Evolutionary conservation across 2,329 filamentous ascomycete genomes (phyloP).

Genomic region (Zalaria sp.): DNA sequence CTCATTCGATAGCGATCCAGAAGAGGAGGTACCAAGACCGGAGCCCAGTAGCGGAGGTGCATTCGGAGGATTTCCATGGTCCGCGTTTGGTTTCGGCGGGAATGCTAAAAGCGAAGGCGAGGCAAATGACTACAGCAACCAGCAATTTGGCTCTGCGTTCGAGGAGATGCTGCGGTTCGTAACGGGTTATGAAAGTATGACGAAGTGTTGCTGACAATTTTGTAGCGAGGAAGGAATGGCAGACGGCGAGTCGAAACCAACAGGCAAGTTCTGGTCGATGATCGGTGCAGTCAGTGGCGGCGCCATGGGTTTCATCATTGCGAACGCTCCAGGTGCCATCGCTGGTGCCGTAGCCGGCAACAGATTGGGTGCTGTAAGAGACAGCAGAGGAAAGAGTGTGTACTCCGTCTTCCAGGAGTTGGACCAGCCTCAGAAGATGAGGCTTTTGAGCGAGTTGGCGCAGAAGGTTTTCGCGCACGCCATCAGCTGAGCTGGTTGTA

Average conservation of each 20-base stretch:
- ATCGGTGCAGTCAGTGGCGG: slow-evolving; percentile 77
- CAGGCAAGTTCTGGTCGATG: slow-evolving; percentile 71
- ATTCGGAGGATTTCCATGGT: slow-evolving; percentile 59
- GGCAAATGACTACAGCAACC: slow-evolving; percentile 41
- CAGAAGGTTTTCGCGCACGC: slow-evolving; percentile 75
- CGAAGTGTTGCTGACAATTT: background rate
- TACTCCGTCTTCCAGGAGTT: slow-evolving; percentile 85
- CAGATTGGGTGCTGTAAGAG: slow-evolving; percentile 73
- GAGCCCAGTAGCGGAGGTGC: slow-evolving; percentile 7
- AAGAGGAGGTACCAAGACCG: slow-evolving; percentile 34
- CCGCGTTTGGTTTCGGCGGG: slow-evolving; percentile 47
- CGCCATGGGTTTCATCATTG: slow-evolving; percentile 87
- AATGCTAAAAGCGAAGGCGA: slow-evolving; percentile 30
- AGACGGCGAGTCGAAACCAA: slow-evolving; percentile 48
- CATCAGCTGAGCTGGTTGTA: slow-evolving; percentile 32
- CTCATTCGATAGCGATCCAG: slow-evolving; percentile 28
- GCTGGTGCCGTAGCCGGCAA: slow-evolving; percentile 90
- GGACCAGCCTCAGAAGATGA: slow-evolving; percentile 67
- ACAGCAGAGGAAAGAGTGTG: slow-evolving; percentile 87
- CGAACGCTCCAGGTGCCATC: slow-evolving; percentile 76
- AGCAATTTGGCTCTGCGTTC: slow-evolving; percentile 66
- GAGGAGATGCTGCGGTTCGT: slow-evolving; percentile 33
- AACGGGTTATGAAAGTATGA: background rate
- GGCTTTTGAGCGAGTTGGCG: slow-evolving; percentile 70
- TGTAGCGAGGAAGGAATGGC: slow-evolving; percentile 47